phyloP scores from a whole-genome alignment of 2,329 filamentous ascomycete genomes.

The Hyphodiscus sp. region DNA sequence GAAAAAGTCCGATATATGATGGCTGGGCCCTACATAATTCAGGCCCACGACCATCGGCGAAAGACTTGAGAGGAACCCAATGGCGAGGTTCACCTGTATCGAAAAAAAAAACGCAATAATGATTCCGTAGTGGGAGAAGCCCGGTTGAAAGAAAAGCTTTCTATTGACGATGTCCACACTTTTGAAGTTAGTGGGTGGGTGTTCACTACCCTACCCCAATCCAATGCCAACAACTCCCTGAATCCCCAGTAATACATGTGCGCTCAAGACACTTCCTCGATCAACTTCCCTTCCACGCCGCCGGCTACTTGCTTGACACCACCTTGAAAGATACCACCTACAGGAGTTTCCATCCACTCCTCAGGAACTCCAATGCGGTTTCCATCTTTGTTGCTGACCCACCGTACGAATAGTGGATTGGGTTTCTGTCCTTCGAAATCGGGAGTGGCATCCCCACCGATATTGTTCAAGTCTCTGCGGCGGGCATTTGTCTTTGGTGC shows the following conservation, averaged over 20 bases:
- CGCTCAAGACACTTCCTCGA: constrained; percentile 27
- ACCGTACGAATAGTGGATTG: constrained; percentile 60
- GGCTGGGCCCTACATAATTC: too few relatives aligned
- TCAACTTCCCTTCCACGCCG: constrained; percentile 25
- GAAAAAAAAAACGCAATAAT: background rate
- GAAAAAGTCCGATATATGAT: too few relatives aligned
- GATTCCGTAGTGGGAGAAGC: background rate
- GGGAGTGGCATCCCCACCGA: constrained; percentile 40
- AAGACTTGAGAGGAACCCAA: background rate
- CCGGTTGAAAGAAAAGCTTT: background rate
- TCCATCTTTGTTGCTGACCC: constrained; percentile 62
- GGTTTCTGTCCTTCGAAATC: constrained; percentile 43
- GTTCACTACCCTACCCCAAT: background rate
- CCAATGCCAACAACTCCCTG: background rate
- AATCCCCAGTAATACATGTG: background rate
- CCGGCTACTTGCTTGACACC: constrained; percentile 15
- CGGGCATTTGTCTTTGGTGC: constrained; percentile 64
- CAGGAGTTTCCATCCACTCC: constrained; percentile 60
- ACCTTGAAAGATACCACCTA: constrained; percentile 50
- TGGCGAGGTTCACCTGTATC: background rate
- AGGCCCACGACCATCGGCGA: too few relatives aligned
- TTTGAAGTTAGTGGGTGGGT: background rate
- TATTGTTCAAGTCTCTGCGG: constrained; percentile 31
- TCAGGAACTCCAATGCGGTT: constrained; percentile 57
- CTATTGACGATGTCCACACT: background rate